phyloP scores from a whole-genome alignment of 2,329 filamentous ascomycete species.

The Trichoderma hamatum region DNA sequence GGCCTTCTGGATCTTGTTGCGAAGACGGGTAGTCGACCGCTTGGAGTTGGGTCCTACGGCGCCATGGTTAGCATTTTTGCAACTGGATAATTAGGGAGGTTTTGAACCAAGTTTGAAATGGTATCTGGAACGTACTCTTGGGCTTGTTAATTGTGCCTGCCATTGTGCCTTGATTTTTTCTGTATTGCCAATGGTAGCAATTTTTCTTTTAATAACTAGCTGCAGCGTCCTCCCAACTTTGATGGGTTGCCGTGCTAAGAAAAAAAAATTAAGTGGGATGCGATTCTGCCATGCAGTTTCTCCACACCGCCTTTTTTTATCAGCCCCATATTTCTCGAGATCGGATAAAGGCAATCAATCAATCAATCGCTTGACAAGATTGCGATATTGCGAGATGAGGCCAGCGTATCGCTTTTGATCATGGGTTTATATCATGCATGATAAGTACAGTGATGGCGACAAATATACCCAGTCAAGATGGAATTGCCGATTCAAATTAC shows the following conservation, averaged over 20 bases:
- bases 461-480: too few species aligned
- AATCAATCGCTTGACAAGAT: background rate
- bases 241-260: conserved; percentile 16
- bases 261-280: conserved; percentile 46
- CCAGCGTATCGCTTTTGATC: background rate
- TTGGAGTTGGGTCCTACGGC: conserved; percentile 87
- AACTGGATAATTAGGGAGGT: background rate
- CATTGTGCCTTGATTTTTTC: conserved; percentile 44
- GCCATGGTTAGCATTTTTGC: conserved; percentile 6
- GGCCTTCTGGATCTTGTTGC: conserved; percentile 95
- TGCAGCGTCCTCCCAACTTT: conserved; percentile 9
- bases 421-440: background rate
- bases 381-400: background rate
- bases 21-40: conserved; percentile 82
- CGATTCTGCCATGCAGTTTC: conserved; percentile 41
- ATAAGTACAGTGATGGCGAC: background rate
- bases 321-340: background rate
- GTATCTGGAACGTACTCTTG: conserved; percentile 49
- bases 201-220: conserved; percentile 17
- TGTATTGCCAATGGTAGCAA: background rate
- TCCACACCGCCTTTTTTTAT: conserved; percentile 39
- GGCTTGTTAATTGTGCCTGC: conserved; percentile 59
- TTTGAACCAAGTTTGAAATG: background rate
- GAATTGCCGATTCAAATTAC: background rate
- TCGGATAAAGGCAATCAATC: background rate